phyloP scores from a whole-genome alignment of 495 filamentous ascomycete genomes.

The Daldinia caldariorum region DNA sequence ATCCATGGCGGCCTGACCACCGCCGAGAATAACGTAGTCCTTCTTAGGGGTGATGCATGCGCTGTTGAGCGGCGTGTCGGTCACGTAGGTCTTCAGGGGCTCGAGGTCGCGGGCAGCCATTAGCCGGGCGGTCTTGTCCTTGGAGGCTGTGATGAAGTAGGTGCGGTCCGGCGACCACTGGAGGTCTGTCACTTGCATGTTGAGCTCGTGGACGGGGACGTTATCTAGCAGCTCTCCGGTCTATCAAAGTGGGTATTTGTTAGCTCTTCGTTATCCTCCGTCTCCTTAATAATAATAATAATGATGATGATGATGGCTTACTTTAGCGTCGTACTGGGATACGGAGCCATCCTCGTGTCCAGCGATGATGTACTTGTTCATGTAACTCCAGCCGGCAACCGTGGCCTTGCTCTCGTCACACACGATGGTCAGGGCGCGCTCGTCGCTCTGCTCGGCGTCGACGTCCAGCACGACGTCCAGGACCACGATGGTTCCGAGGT shows the following conservation, averaged over 20 bases:
- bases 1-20: slow-evolving; percentile 98
- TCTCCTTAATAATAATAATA: background rate
- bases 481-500: slow-evolving; percentile 90
- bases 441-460: slow-evolving; percentile 82
- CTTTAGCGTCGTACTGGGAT: slow-evolving; percentile 95
- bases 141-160: slow-evolving; percentile 96
- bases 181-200: slow-evolving; percentile 87
- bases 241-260: slow-evolving; percentile 65
- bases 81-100: slow-evolving; percentile 87
- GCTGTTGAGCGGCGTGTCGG: slow-evolving; percentile 97
- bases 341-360: slow-evolving; percentile 96
- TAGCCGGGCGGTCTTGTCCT: slow-evolving; percentile 94
- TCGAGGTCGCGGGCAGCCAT: slow-evolving; percentile 83
- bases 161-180: slow-evolving; percentile 95
- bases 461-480: slow-evolving; percentile 84
- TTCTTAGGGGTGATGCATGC: slow-evolving; percentile 93
- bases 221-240: slow-evolving; percentile 84
- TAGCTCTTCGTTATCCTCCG: slow-evolving; percentile 17
- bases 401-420: slow-evolving; percentile 96
- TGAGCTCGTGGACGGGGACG: slow-evolving; percentile 81
- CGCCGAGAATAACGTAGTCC: slow-evolving; percentile 95
- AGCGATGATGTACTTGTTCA: slow-evolving; percentile 93
- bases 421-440: slow-evolving; percentile 83
- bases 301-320: slow-evolving; percentile 46
- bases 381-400: slow-evolving; percentile 93